These are phyloP conservation scores for Teratosphaeria zuluensis DNA, from an alignment of 2,329 filamentous ascomycete species.

Conservation along the genomic window DNA sequence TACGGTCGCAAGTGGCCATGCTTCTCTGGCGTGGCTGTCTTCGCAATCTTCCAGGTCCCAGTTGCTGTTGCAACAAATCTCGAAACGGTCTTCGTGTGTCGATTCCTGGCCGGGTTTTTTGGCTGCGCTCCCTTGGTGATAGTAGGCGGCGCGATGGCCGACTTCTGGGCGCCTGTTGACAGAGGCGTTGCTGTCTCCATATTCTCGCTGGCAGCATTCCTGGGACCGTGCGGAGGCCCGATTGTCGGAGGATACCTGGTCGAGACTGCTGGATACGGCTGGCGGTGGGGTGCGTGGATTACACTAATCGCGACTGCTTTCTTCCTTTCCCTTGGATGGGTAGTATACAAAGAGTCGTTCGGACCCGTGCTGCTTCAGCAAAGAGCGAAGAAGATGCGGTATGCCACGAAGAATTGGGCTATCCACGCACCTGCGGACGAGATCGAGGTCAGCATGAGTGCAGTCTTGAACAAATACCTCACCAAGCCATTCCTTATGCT, in stretches of 20 bases:
- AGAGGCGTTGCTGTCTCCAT: slow-evolving; percentile 1
- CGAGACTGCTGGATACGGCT: slow-evolving; percentile 26
- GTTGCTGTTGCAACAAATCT: not conserved
- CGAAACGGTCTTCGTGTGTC: not conserved
- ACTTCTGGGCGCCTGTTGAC: not conserved
- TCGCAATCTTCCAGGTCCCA: not conserved
- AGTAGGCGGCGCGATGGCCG: not conserved
- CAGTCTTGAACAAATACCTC: slow-evolving; percentile 36
- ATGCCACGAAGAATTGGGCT: slow-evolving; percentile 38
- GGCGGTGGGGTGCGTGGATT: slow-evolving; percentile 51
- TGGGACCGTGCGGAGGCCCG: slow-evolving; percentile 2
- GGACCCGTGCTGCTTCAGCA: slow-evolving; percentile 38
- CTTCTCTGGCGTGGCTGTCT: not conserved
- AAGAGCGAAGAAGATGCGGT: slow-evolving; percentile 39
- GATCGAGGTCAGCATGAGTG: slow-evolving; percentile 22
- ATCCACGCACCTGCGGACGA: slow-evolving; percentile 37
- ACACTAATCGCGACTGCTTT: slow-evolving; percentile 25
- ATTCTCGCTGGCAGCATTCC: not conserved
- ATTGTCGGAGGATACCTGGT: slow-evolving; percentile 22
- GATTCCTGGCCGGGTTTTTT: not conserved
- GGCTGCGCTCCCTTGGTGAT: not conserved
- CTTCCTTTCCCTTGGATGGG: not conserved
- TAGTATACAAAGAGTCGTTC: slow-evolving; percentile 27
- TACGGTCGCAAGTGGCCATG: not conserved
- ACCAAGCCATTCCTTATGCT: slow-evolving; percentile 33